Evolutionary conservation across 257 asterid genomes (phyloP).

Genomic region (Sherardia arvensis): DNA sequence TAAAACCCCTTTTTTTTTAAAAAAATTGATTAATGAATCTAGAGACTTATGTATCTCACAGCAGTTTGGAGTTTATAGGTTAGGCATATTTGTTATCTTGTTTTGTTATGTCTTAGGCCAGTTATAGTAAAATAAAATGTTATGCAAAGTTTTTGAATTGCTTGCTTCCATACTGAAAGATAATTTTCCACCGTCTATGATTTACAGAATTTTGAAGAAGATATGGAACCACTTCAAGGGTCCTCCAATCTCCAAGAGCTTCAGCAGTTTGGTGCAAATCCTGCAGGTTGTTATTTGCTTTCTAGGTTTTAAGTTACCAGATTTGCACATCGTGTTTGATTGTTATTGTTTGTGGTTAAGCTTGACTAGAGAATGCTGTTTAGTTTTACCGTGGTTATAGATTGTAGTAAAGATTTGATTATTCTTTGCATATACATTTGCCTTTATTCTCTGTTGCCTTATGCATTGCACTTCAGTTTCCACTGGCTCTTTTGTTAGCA

Average conservation of each 20-base stretch:
- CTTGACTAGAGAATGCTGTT: constrained; percentile 2
- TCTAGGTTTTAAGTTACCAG: constrained; percentile 17
- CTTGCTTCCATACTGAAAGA: background rate
- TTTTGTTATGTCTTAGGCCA: too few relatives aligned
- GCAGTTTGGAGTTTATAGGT: background rate
- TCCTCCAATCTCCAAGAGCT: constrained; percentile 39
- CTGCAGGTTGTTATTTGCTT: constrained; percentile 40
- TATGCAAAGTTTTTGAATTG: too few relatives aligned
- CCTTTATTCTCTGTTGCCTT: background rate
- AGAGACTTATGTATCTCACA: background rate
- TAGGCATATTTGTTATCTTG: too few relatives aligned
- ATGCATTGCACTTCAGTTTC: background rate
- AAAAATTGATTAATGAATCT: background rate
- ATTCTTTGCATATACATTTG: background rate
- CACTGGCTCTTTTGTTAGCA: background rate
- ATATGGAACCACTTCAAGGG: constrained; percentile 66
- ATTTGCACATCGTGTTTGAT: constrained; percentile 3
- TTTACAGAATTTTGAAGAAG: background rate
- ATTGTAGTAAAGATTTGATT: background rate
- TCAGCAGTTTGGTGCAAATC: constrained; percentile 42
- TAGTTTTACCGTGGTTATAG: background rate
- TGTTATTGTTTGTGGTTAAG: constrained; percentile 1
- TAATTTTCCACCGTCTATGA: background rate
- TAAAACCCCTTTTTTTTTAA: too few relatives aligned
- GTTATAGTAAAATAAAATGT: too few relatives aligned